Evolutionary conservation across 805 yeast genomes (phyloP).

Genomic region (Yarrowia sp.): DNA sequence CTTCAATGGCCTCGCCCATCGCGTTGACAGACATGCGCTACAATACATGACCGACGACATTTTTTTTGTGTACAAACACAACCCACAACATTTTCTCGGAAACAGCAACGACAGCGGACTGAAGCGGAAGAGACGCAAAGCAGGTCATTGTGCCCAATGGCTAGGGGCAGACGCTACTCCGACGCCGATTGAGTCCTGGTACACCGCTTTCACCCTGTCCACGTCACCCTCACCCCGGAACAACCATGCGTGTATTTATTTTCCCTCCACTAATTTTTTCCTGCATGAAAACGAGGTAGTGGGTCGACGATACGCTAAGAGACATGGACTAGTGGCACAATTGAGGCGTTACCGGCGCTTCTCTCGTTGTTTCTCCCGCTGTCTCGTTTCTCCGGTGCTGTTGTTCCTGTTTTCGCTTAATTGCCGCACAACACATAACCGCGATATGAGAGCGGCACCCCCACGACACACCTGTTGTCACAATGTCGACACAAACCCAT

Average conservation of each 20-base stretch:
- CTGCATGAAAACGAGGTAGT: background rate
- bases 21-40: background rate
- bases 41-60: conserved; percentile 26
- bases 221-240: conserved; percentile 35
- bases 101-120: background rate
- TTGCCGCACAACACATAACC: conserved; percentile 10
- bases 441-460: no score
- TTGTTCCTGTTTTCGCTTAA: conserved; percentile 4
- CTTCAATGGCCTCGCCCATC: background rate
- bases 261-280: conserved; percentile 22
- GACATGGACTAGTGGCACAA: background rate
- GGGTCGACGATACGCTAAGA: background rate
- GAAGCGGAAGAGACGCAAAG: no score
- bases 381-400: background rate
- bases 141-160: conserved; percentile 2
- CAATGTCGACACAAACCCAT: no score
- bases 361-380: no score
- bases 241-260: conserved; percentile 34
- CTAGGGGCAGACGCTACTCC: conserved; percentile 4
- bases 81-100: conserved; percentile 26
- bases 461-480: no score
- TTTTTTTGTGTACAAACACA: background rate
- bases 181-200: conserved; percentile 1
- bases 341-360: background rate
- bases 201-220: background rate